These are phyloP conservation scores for Leccinum longicurvipes DNA, from an alignment of 768 basidiomycete species.

Conservation along the genomic window DNA sequence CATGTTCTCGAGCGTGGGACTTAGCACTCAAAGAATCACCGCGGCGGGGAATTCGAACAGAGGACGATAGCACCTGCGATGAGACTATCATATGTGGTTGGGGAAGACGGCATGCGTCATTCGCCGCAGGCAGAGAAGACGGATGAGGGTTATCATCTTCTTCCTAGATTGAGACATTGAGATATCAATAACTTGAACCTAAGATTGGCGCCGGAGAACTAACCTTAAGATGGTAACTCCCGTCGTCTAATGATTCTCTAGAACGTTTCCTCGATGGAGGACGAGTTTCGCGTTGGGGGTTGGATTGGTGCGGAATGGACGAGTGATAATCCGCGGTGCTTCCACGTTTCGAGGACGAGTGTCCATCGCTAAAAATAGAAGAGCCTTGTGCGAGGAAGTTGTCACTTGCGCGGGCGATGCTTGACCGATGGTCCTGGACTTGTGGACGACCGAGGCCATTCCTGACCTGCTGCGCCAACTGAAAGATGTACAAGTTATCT, in stretches of 20 bases:
- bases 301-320: conserved; percentile 14
- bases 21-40: conserved; percentile 8
- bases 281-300: conserved; percentile 15
- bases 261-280: conserved; percentile 33
- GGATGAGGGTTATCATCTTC: conserved; percentile 20
- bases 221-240: conserved; percentile 30
- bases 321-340: conserved; percentile 16
- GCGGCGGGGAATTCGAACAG: conserved; percentile 15
- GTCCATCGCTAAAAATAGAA: conserved; percentile 26
- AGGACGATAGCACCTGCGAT: conserved; percentile 17
- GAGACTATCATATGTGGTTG: conserved; percentile 24
- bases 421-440: conserved; percentile 30
- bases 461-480: conserved; percentile 24
- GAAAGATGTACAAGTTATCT: conserved; percentile 19
- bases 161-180: conserved; percentile 27
- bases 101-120: conserved; percentile 24
- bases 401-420: conserved; percentile 33
- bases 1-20: conserved; percentile 20
- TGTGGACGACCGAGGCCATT: conserved; percentile 19
- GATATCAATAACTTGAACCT: conserved; percentile 23
- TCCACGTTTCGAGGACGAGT: conserved; percentile 17
- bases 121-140: conserved; percentile 17
- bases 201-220: conserved; percentile 28
- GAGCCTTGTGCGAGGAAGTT: conserved; percentile 32
- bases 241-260: conserved; percentile 28